Percentiles rank a stretch among this genome's conserved stretches.
These are phyloP conservation scores for Piedraia hortae DNA, from an alignment of 2,329 filamentous ascomycete genomes.

Conservation along the genomic window DNA sequence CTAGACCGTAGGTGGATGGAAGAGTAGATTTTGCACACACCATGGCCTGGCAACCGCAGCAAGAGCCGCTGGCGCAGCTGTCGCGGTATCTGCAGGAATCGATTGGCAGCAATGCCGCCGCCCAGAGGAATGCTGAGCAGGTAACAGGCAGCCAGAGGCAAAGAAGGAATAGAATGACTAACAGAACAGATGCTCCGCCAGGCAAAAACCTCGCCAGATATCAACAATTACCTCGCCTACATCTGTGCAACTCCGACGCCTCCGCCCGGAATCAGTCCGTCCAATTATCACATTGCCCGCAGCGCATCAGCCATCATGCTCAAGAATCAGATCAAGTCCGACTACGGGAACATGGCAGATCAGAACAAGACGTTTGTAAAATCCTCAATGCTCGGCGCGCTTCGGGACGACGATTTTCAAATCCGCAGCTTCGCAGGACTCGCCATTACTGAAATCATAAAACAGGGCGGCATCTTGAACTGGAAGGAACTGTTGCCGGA, in stretches of 20 bases:
- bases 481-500: slow-evolving; percentile 83
- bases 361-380: slow-evolving; percentile 51
- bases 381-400: slow-evolving; percentile 44
- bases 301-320: slow-evolving; percentile 79
- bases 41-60: slow-evolving; percentile 85
- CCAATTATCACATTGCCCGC: slow-evolving; percentile 44
- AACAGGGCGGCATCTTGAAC: slow-evolving; percentile 54
- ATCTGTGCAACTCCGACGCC: slow-evolving; percentile 47
- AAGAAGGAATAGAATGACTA: slow-evolving; percentile 1
- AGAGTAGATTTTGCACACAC: too few relatives aligned
- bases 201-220: slow-evolving; percentile 67
- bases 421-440: slow-evolving; percentile 77
- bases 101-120: slow-evolving; percentile 47
- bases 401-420: slow-evolving; percentile 57
- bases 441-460: slow-evolving; percentile 78
- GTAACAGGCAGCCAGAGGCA: slow-evolving; percentile 26
- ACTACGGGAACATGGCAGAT: slow-evolving; percentile 50
- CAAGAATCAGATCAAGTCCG: slow-evolving; percentile 66
- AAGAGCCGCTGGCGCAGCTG: slow-evolving; percentile 69
- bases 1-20: too few relatives aligned
- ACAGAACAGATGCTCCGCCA: slow-evolving; percentile 57
- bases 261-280: slow-evolving; percentile 32
- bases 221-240: slow-evolving; percentile 91
- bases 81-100: slow-evolving; percentile 77
- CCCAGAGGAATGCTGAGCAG: slow-evolving; percentile 70